Conservation (phyloP, 1,284 basidiomycete species). For the Rugosomyces carneus region DNA sequence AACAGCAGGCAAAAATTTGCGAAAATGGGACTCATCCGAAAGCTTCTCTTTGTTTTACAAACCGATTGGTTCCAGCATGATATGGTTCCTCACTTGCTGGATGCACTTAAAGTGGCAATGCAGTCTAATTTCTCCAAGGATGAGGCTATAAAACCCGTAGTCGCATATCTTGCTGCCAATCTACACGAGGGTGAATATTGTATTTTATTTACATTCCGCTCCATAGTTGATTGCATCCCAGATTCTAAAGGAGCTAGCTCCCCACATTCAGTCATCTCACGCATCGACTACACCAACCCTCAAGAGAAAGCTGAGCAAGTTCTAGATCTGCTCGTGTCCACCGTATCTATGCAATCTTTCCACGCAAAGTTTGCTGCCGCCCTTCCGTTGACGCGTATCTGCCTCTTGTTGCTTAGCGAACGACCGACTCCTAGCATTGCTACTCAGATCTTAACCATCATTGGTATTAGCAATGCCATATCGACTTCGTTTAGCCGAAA, state of each 20-base stretch:
- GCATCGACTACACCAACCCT: slow-evolving; percentile 39
- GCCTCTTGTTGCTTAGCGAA: slow-evolving; percentile 66
- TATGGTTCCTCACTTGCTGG: slow-evolving; percentile 48
- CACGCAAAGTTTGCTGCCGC: slow-evolving; percentile 60
- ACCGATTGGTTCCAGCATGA: slow-evolving; percentile 65
- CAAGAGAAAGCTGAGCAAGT: slow-evolving; percentile 60
- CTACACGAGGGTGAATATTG: slow-evolving; percentile 59
- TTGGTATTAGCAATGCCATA: slow-evolving; percentile 46
- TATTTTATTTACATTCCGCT: not conserved
- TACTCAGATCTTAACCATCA: slow-evolving; percentile 52
- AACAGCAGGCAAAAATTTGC: slow-evolving; percentile 65
- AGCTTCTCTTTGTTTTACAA: slow-evolving; percentile 76
- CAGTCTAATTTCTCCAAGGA: slow-evolving; percentile 63
- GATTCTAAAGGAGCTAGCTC: slow-evolving; percentile 35
- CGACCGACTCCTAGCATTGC: slow-evolving; percentile 56
- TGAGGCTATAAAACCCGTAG: slow-evolving; percentile 75
- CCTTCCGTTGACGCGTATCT: slow-evolving; percentile 69
- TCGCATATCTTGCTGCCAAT: slow-evolving; percentile 81
- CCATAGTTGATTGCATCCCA: slow-evolving; percentile 7
- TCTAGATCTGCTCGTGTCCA: slow-evolving; percentile 51
- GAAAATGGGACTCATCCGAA: slow-evolving; percentile 69
- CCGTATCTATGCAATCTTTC: slow-evolving; percentile 46
- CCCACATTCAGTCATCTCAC: slow-evolving; percentile 50
- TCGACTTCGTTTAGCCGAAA: slow-evolving; percentile 61
- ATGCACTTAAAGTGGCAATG: slow-evolving; percentile 51